These are phyloP conservation scores for Pugionium dolabratum DNA, from an alignment of 345 rosid genomes.

Conservation along the genomic window DNA sequence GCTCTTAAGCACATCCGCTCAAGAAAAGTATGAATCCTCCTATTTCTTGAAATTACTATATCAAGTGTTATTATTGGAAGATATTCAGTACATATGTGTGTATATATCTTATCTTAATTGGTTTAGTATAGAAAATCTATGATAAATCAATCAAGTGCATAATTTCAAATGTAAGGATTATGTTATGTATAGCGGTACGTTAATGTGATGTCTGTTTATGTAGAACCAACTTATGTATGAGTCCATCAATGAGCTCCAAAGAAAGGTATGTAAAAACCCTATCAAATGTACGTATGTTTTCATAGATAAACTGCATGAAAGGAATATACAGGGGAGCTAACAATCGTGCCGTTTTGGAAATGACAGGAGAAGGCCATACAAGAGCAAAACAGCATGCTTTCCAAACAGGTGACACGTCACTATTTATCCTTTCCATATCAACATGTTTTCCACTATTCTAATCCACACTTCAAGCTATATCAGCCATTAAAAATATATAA, in stretches of 20 bases:
- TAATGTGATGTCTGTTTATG: slow-evolving; percentile 25
- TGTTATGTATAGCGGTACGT: too few relatives aligned
- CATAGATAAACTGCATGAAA: too few relatives aligned
- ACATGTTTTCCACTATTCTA: slow-evolving; percentile 24
- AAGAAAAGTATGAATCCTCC: slow-evolving; percentile 56
- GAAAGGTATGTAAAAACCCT: too few relatives aligned
- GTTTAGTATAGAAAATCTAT: too few relatives aligned
- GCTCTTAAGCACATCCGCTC: slow-evolving; percentile 79
- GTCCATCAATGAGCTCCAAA: slow-evolving; percentile 78
- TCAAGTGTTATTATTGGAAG: not conserved
- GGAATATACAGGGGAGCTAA: slow-evolving; percentile 21
- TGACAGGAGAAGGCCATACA: slow-evolving; percentile 68
- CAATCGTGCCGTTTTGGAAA: slow-evolving; percentile 28
- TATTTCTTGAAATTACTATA: slow-evolving; percentile 3
- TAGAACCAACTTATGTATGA: slow-evolving; percentile 90
- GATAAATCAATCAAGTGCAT: too few relatives aligned
- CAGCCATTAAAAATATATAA: too few relatives aligned
- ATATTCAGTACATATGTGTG: not conserved
- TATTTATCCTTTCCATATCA: slow-evolving; percentile 10
- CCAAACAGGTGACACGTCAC: slow-evolving; percentile 59
- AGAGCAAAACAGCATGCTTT: slow-evolving; percentile 69
- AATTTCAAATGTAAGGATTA: too few relatives aligned
- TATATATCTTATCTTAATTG: not conserved
- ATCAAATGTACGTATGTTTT: slow-evolving; percentile 7
- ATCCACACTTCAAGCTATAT: slow-evolving; percentile 30